Evolutionary conservation across 768 basidiomycete genomes (phyloP).

Genomic region (Tricholoma hemisulphureum): DNA sequence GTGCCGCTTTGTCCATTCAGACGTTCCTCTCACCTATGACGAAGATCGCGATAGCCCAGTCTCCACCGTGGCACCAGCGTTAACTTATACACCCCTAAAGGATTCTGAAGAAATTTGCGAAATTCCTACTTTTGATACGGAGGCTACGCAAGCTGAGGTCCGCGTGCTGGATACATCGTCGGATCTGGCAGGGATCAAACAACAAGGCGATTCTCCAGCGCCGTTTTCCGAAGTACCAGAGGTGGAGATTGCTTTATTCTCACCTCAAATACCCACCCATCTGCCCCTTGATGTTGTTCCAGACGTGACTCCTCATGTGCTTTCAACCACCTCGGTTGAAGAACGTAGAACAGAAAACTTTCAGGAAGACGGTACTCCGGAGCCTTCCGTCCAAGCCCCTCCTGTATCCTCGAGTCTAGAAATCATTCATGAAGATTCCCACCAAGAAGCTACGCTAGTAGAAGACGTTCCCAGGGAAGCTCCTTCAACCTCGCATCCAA

Average conservation of each 20-base stretch:
- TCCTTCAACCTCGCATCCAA: background rate
- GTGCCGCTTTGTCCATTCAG: constrained; percentile 11
- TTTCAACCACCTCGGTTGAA: background rate
- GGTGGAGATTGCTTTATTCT: background rate
- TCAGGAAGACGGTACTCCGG: background rate
- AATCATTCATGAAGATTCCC: background rate
- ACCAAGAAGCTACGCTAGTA: background rate
- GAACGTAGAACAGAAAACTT: background rate
- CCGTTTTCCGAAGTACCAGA: too few relatives aligned
- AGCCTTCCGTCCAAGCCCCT: background rate
- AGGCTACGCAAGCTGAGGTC: background rate
- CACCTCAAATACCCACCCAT: background rate
- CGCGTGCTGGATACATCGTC: background rate
- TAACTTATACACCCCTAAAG: background rate
- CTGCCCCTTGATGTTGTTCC: background rate
- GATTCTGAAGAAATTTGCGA: background rate
- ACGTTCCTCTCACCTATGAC: background rate
- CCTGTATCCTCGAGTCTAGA: background rate
- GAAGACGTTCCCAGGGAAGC: background rate
- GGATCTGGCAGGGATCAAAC: background rate
- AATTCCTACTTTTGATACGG: background rate
- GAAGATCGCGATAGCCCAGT: background rate
- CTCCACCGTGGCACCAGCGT: background rate
- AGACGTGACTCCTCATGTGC: background rate
- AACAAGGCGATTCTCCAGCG: background rate